These are phyloP conservation scores for Angomonas ambiguus DNA, from an alignment of 208 protist species.

Conservation along the genomic window DNA sequence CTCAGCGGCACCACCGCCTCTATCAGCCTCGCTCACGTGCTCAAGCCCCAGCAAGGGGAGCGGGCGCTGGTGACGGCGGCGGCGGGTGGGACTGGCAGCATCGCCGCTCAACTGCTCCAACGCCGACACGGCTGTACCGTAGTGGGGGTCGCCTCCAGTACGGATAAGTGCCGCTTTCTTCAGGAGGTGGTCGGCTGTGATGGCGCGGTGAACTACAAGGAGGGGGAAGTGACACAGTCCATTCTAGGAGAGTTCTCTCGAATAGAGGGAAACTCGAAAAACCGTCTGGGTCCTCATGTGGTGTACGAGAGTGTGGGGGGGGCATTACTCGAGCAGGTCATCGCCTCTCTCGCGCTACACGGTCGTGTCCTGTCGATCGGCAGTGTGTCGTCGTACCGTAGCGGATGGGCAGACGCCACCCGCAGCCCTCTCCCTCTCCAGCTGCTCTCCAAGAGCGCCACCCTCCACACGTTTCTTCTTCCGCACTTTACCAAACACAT, in stretches of 20 bases:
- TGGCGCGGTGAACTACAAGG: constrained; percentile 67
- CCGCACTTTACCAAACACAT: constrained; percentile 80
- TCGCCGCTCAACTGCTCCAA: constrained; percentile 88
- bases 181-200: constrained; percentile 60
- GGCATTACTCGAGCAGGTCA: constrained; percentile 55
- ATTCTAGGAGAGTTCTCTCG: constrained; percentile 34
- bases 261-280: not conserved
- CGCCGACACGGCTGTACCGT: constrained; percentile 73
- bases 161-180: constrained; percentile 74
- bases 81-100: constrained; percentile 86
- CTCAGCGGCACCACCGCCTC: constrained; percentile 85
- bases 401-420: constrained; percentile 17
- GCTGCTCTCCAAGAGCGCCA: constrained; percentile 77
- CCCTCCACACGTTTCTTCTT: constrained; percentile 80
- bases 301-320: constrained; percentile 92
- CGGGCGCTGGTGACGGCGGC: constrained; percentile 85
- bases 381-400: constrained; percentile 65
- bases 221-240: constrained; percentile 1
- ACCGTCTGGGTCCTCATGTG: constrained; percentile 64
- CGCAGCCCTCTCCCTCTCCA: constrained; percentile 50
- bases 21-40: constrained; percentile 70
- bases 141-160: constrained; percentile 82
- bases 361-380: constrained; percentile 83
- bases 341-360: constrained; percentile 54
- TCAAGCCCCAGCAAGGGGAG: constrained; percentile 45